phyloP scores from a whole-genome alignment of 345 rosid species.

The Dimocarpus longan region DNA sequence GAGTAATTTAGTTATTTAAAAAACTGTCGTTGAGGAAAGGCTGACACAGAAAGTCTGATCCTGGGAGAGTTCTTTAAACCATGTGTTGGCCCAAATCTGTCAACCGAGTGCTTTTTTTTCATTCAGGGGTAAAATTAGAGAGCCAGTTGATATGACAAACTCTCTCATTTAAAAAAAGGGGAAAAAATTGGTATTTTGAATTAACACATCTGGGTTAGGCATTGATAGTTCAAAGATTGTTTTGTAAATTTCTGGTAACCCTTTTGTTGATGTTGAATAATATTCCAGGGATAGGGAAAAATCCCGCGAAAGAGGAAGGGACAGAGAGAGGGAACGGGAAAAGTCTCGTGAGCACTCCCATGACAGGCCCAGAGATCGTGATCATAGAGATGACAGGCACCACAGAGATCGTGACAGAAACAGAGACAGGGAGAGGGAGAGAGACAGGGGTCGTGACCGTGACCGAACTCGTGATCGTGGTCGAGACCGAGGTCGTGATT shows the following conservation, averaged over 20 bases:
- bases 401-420: conserved; percentile 77
- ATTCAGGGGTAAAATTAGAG: not conserved
- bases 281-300: conserved; percentile 49
- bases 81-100: not conserved
- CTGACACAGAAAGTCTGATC: not conserved
- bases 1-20: not conserved
- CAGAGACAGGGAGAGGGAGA: conserved; percentile 58
- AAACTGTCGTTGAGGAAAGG: not conserved
- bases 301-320: conserved; percentile 86
- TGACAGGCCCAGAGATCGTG: conserved; percentile 83
- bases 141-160: not conserved
- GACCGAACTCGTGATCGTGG: conserved; percentile 44
- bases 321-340: conserved; percentile 70
- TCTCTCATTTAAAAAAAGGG: not conserved
- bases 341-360: conserved; percentile 76
- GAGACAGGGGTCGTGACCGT: conserved; percentile 59
- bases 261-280: conserved; percentile 17
- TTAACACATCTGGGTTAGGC: not conserved
- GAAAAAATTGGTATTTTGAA: not conserved
- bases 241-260: not conserved
- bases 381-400: conserved; percentile 79
- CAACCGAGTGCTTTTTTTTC: not conserved
- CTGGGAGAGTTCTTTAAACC: not conserved
- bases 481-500: conserved; percentile 43
- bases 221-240: not conserved